Conservation (phyloP, 2,329 filamentous ascomycete species). For the Rugonectria rugulosa region DNA sequence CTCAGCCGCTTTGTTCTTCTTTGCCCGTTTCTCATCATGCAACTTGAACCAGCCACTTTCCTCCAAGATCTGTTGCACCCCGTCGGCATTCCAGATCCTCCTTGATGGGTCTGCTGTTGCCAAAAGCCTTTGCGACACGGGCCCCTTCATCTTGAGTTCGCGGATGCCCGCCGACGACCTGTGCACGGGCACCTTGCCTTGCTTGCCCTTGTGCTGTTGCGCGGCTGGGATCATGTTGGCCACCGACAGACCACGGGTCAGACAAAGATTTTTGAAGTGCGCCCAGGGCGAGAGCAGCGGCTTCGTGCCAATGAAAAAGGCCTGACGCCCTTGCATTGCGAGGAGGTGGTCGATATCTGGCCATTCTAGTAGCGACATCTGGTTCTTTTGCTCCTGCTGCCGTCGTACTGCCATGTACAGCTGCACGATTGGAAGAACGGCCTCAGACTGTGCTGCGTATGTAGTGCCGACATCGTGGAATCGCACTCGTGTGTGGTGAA, state of each 20-base stretch:
- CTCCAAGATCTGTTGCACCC: not conserved
- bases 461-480: not conserved
- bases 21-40: not conserved
- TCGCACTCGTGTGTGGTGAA: not conserved
- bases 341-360: not conserved
- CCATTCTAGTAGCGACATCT: not conserved
- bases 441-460: not conserved
- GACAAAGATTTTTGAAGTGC: slow-evolving; percentile 5
- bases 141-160: not conserved
- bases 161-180: not conserved
- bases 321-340: not conserved
- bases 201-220: not conserved
- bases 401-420: not conserved
- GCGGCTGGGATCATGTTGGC: not conserved
- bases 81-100: not conserved
- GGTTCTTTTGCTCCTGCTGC: not conserved
- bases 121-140: not conserved
- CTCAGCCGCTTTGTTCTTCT: not conserved
- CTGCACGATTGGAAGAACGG: not conserved
- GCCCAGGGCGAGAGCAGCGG: not conserved
- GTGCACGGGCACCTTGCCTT: not conserved
- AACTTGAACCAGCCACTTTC: not conserved
- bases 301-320: slow-evolving; percentile 1
- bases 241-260: not conserved
- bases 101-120: not conserved